These are phyloP conservation scores for Solioccasus polychromus DNA, from an alignment of 768 basidiomycete genomes.

Conservation along the genomic window DNA sequence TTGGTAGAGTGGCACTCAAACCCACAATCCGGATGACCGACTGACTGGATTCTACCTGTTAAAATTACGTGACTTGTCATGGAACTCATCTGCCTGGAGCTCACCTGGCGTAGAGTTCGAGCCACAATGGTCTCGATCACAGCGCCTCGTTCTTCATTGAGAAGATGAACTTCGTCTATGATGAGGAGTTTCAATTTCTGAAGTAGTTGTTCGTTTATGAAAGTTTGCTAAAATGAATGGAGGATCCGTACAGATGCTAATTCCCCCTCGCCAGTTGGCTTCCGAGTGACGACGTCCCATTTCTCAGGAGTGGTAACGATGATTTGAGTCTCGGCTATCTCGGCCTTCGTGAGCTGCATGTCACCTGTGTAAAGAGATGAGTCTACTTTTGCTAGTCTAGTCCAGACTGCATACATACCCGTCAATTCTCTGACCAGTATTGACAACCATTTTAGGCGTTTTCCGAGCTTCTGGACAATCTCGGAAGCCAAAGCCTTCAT, in stretches of 20 bases:
- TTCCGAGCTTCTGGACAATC: slow-evolving; percentile 90
- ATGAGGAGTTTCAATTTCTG: slow-evolving; percentile 92
- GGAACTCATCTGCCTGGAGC: slow-evolving; percentile 1
- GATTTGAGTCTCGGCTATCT: slow-evolving; percentile 93
- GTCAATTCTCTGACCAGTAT: slow-evolving; percentile 90
- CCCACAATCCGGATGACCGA: slow-evolving; percentile 96
- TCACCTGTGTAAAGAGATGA: slow-evolving; percentile 49
- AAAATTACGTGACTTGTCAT: background rate
- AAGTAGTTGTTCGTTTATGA: background rate
- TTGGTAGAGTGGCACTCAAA: slow-evolving; percentile 93
- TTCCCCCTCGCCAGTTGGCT: slow-evolving; percentile 95
- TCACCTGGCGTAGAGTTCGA: slow-evolving; percentile 83
- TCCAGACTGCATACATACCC: slow-evolving; percentile 43
- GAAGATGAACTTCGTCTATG: slow-evolving; percentile 95
- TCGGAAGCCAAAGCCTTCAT: slow-evolving; percentile 99
- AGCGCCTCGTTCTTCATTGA: slow-evolving; percentile 97
- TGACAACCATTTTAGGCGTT: slow-evolving; percentile 82
- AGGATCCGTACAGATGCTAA: slow-evolving; percentile 71
- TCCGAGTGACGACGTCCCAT: slow-evolving; percentile 98
- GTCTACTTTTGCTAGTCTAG: background rate
- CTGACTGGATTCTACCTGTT: slow-evolving; percentile 92
- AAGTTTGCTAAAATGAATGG: background rate
- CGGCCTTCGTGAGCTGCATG: slow-evolving; percentile 93
- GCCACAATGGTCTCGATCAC: slow-evolving; percentile 99
- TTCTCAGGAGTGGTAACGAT: slow-evolving; percentile 99